phyloP scores from a whole-genome alignment of 352 stramenopile genomes.

The Phytophthora fragariaefolia region DNA sequence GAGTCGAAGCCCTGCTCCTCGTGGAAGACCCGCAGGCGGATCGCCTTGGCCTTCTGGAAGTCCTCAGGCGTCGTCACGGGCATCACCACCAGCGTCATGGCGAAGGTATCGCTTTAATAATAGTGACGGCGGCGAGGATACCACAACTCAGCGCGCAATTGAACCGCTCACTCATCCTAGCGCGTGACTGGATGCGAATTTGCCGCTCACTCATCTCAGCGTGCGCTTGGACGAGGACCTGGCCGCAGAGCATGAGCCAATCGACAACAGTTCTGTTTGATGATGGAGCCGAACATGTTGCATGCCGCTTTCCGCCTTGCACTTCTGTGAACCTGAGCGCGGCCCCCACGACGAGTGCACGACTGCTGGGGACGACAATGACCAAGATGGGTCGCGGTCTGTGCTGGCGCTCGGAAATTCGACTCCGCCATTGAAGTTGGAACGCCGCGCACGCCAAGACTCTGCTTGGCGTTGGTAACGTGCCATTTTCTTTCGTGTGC shows the following conservation, averaged over 20 bases:
- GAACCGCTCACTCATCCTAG: too few relatives aligned
- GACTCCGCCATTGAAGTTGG: conserved; percentile 12
- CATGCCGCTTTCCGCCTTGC: background rate
- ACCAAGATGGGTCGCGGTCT: conserved; percentile 10
- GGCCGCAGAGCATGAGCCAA: background rate
- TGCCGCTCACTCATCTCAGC: background rate
- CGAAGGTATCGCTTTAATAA: too few relatives aligned
- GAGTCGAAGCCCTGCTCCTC: conserved; percentile 11
- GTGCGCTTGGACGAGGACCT: conserved; percentile 11
- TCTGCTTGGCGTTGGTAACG: conserved; percentile 14
- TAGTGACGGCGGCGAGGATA: too few relatives aligned
- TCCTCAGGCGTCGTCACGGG: too few relatives aligned
- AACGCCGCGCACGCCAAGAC: background rate
- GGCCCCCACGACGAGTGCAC: conserved; percentile 14
- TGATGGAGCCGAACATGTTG: background rate
- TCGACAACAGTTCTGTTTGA: background rate
- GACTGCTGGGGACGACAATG: conserved; percentile 6
- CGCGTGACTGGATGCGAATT: too few relatives aligned
- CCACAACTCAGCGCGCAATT: too few relatives aligned
- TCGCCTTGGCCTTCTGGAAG: too few relatives aligned
- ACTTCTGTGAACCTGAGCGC: conserved; percentile 3
- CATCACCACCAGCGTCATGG: too few relatives aligned
- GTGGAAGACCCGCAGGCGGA: conserved; percentile 6
- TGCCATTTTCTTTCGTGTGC: conserved; percentile 15
- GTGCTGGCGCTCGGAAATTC: conserved; percentile 2